Percentiles rank a stretch among this genome's conserved stretches.
Conservation (phyloP, 2,329 filamentous ascomycete genomes). For the Fusarium abutilonis region DNA sequence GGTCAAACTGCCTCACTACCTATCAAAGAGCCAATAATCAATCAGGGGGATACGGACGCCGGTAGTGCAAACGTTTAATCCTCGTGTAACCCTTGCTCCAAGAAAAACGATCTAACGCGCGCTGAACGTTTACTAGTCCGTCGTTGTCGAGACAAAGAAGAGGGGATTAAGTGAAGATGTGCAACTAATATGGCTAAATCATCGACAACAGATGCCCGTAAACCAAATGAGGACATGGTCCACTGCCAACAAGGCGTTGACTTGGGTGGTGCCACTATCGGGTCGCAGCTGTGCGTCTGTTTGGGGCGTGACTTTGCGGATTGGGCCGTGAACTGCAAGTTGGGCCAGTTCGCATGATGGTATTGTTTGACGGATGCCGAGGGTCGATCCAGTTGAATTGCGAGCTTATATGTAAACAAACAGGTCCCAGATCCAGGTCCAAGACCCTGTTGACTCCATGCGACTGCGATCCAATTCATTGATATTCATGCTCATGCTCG, state of each 20-base stretch:
- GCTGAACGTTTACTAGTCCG: conserved; percentile 4
- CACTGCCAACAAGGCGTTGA: conserved; percentile 35
- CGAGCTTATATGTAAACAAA: conserved; percentile 39
- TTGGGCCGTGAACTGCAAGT: conserved; percentile 30
- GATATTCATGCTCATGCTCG: conserved; percentile 24
- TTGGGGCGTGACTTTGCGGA: conserved; percentile 31
- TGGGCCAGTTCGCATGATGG: conserved; percentile 34
- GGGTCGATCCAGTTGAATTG: conserved; percentile 20
- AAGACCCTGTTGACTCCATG: conserved; percentile 18
- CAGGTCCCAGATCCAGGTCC: conserved; percentile 22
- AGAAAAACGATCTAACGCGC: conserved; percentile 19
- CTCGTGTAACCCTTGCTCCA: conserved; percentile 18
- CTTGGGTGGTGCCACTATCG: conserved; percentile 37
- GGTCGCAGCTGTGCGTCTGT: conserved; percentile 28
- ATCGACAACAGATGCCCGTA: neutral
- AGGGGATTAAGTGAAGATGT: conserved; percentile 10
- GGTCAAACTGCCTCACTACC: conserved; percentile 18
- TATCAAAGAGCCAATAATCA: conserved; percentile 18
- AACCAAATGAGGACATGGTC: conserved; percentile 12
- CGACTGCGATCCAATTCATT: conserved; percentile 7
- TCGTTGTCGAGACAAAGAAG: conserved; percentile 23
- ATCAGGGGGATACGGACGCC: conserved; percentile 17
- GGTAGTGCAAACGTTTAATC: conserved; percentile 13
- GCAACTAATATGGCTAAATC: conserved; percentile 5
- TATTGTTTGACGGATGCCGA: conserved; percentile 31